Percentiles rank a stretch among this genome's conserved stretches.
Conservation (phyloP, 345 rosid species). For the Citrus unshiu region DNA sequence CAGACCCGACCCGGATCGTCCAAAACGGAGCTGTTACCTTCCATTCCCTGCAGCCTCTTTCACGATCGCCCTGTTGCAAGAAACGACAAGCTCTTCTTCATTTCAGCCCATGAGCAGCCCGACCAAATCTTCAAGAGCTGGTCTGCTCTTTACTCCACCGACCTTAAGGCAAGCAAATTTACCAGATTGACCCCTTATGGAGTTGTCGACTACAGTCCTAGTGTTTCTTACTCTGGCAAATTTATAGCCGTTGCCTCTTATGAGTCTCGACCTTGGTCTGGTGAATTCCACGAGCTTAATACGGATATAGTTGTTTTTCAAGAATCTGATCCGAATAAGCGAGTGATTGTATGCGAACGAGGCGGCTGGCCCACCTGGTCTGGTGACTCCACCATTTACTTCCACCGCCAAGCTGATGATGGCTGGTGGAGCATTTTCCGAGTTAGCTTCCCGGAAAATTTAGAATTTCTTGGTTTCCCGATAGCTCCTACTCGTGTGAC, state of each 20-base stretch:
- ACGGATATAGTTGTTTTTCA: conserved; percentile 67
- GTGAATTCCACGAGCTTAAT: conserved; percentile 67
- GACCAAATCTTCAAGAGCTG: conserved; percentile 53
- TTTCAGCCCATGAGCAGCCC: conserved; percentile 76
- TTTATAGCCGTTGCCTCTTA: conserved; percentile 69
- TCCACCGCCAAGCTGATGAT: conserved; percentile 76
- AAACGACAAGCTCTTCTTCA: conserved; percentile 51
- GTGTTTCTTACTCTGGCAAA: conserved; percentile 55
- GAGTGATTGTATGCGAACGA: conserved; percentile 44
- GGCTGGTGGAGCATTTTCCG: conserved; percentile 95
- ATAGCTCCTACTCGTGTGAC: conserved; percentile 50
- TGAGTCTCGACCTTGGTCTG: conserved; percentile 70
- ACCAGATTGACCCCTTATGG: conserved; percentile 62
- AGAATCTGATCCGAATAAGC: conserved; percentile 39
- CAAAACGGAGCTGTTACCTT: conserved; percentile 42
- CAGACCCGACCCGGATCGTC: conserved; percentile 32
- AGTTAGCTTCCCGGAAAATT: conserved; percentile 32
- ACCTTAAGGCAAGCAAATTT: conserved; percentile 12
- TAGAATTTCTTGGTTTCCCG: conserved; percentile 25
- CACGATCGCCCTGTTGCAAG: conserved; percentile 71
- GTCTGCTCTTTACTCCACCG: conserved; percentile 56
- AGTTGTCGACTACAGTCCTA: conserved; percentile 66
- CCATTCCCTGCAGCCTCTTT: conserved; percentile 56
- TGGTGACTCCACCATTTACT: conserved; percentile 63
- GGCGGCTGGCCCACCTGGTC: conserved; percentile 96